Base-by-base conservation (phyloP, 1,284 basidiomycete genomes). In the Cystobasidium pallidum region DNA sequence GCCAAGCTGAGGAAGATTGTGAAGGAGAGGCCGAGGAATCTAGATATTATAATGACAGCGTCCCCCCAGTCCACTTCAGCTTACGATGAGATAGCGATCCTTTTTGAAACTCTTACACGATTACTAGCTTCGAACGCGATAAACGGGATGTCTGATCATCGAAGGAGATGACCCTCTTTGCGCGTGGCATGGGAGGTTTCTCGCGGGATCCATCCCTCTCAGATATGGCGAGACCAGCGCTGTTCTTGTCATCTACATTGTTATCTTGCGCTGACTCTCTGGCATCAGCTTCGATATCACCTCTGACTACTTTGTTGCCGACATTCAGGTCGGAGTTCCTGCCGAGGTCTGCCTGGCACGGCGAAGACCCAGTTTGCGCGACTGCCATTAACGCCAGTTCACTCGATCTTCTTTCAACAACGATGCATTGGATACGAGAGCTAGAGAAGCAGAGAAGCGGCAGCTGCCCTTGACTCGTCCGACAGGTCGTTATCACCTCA, bases 1-100 rank as follows among this genome's bases (percentile, higher is more conserved):
- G 63, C 62, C 34, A 72, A 54, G 41, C 34, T 34, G 32, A 72
- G 70, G 55, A 72, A 72, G 51, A 72, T 64, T 24, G 70, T 64
- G 52, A 72, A 36, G 7, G 52, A 55, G 7, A 72, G 70, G 28
- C 51, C 52, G 6, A 66, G 26, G 54, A 72, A 72, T 54, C 62
- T 68, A 47, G n/a, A n/a, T n/a, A n/a, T n/a, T n/a, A n/a, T n/a
- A n/a, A n/a, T n/a, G n/a, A n/a, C n/a, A n/a, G n/a, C n/a, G n/a
- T n/a, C n/a, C n/a, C n/a, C n/a, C n/a, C n/a, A n/a, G n/a, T n/a
- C n/a, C n/a, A n/a, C n/a, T n/a, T n/a, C n/a, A n/a, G n/a, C n/a
- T n/a, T n/a, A n/a, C n/a, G n/a, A n/a, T n/a, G n/a, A n/a, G n/a
- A n/a, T n/a, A n/a, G n/a, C n/a, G n/a, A n/a, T n/a, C n/a, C n/a